A percentile compares a stretch with the other conserved stretches of the same genome.
phyloP scores from a whole-genome alignment of 192 early-diverging fungal genomes.

The Allomyces javanicus region DNA sequence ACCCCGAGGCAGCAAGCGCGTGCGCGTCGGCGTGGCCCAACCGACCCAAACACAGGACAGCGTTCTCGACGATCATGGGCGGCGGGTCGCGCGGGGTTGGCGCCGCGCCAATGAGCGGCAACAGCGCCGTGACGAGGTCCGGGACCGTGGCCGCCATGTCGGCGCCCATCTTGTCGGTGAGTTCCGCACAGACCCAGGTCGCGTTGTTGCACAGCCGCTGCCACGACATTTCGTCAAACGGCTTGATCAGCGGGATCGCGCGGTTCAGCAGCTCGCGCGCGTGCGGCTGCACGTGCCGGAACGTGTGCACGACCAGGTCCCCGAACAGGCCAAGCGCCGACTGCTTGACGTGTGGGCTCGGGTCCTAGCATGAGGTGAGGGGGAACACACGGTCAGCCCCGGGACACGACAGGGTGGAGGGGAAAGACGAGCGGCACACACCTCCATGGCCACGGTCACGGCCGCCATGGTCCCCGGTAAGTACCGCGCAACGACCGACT shows the following conservation, averaged over 20 bases:
- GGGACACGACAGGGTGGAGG: too few species aligned
- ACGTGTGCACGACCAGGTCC: constrained; percentile 84
- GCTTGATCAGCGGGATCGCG: constrained; percentile 50
- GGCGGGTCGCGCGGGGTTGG: constrained; percentile 46
- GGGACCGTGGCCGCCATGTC: constrained; percentile 64
- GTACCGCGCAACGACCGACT: constrained; percentile 44
- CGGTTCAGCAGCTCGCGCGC: constrained; percentile 62
- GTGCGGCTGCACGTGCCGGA: constrained; percentile 58
- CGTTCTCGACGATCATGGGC: constrained; percentile 74
- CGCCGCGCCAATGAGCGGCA: constrained; percentile 69
- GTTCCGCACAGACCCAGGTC: constrained; percentile 92
- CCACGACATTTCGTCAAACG: constrained; percentile 38
- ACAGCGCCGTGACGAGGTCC: constrained; percentile 22
- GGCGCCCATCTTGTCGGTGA: constrained; percentile 60
- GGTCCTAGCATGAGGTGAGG: constrained; percentile 17
- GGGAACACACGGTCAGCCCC: neutral
- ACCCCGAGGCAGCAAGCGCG: constrained; percentile 32
- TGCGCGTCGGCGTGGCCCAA: constrained; percentile 71
- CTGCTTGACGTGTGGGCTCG: constrained; percentile 69
- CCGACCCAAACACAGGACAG: constrained; percentile 92
- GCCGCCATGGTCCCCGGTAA: constrained; percentile 5
- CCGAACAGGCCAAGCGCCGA: constrained; percentile 90
- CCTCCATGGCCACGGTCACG: constrained; percentile 2
- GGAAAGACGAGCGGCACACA: neutral
- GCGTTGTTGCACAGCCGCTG: constrained; percentile 81